Percentiles rank a stretch among this genome's conserved stretches.
These are phyloP conservation scores for Arctium lappa DNA, from an alignment of 129 eudicot genomes.

Conservation along the genomic window DNA sequence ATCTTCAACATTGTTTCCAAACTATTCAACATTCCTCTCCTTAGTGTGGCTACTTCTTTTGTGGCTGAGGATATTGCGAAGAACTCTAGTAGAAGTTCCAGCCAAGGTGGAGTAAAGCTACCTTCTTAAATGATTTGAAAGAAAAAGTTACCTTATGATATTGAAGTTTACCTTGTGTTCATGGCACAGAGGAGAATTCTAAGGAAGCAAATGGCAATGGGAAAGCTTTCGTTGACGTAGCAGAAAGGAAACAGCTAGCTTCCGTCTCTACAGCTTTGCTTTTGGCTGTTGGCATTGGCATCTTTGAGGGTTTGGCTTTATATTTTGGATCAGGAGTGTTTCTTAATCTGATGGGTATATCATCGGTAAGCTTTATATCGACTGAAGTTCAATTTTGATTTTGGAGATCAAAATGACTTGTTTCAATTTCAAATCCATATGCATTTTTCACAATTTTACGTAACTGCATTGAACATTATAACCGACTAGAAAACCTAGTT, in stretches of 20 bases:
- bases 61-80: constrained; percentile 95
- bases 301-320: constrained; percentile 83
- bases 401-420: constrained; percentile 2
- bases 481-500: no score
- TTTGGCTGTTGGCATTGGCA: constrained; percentile 84
- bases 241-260: constrained; percentile 63
- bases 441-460: not conserved
- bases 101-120: constrained; percentile 30
- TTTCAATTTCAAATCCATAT: not conserved
- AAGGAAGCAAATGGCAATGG: constrained; percentile 34
- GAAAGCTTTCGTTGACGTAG: constrained; percentile 14
- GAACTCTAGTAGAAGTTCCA: constrained; percentile 35
- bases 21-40: constrained; percentile 90
- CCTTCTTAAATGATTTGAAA: not conserved
- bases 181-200: constrained; percentile 25
- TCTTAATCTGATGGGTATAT: constrained; percentile 83
- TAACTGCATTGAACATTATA: no score
- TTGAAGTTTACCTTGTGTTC: constrained; percentile 11
- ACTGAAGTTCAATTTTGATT: not conserved
- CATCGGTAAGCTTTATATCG: constrained; percentile 53
- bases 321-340: constrained; percentile 78
- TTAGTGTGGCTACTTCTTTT: constrained; percentile 94
- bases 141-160: not conserved
- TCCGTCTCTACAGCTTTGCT: constrained; percentile 91
- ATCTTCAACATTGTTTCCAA: constrained; percentile 83